Base-by-base conservation (phyloP, 805 yeast species). In the Grigorovia transvaalensis region DNA sequence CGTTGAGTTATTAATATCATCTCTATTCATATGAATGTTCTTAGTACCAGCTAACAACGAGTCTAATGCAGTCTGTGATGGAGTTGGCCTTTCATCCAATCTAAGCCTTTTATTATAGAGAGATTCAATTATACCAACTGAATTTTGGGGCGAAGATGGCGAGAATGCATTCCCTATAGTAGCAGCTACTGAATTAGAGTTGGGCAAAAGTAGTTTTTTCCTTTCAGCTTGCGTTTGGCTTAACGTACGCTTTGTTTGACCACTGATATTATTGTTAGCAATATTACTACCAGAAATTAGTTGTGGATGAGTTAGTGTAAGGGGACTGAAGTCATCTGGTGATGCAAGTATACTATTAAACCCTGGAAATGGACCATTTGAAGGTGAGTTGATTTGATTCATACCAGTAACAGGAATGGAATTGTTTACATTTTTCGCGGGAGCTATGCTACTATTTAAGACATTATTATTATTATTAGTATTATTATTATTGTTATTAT, bases 31-130 rank as follows among this genome's bases (percentile, higher is more conserved):
- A 38, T 13, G n/a, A 38, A 38, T n/a, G 15, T n/a, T 38, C 8
- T 38, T 38, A 38, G 4, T 38, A 38, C 42, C 42, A 15, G 42
- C 17, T 40, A 66, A 52, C n/a, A 66, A 52, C 1, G 68, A 58
- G 49, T 66, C 68, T 19, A 66, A 50, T 1, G 69, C 67, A 9
- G 68, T 58, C 41, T 61, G 62, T 9, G 67, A 63, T 1, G 65
- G 64, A 1, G 67, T 62, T 6, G 61, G 64, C 45, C 55, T 62
- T 13, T 62, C 66, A 12, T 61, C 63, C 9, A 55, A 43, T 20
- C 60, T 57, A 13, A 54, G 41, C 9, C 66, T 51, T 51, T 62
- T 63, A n/a, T 49, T 46, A 30, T 54, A 54, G 0, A 60, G 60
- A 9, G 63, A 54, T 17, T 59, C 63, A 0, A 47, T 50, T 9